phyloP scores from a whole-genome alignment of 2,329 filamentous ascomycete genomes.

The Alternaria panax region DNA sequence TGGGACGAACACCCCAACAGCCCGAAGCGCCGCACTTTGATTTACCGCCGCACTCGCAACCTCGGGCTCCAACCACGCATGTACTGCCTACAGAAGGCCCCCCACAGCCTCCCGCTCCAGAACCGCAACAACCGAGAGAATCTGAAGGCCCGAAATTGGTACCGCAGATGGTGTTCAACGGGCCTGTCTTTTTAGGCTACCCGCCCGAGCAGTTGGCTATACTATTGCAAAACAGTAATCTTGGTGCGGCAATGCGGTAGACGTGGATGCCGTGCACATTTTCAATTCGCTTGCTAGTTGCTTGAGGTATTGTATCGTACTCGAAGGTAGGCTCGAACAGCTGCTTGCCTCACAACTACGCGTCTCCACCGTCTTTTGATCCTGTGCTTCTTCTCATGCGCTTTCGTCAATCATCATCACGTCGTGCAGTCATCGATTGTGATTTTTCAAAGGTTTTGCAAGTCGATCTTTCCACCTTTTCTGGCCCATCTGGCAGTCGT shows the following conservation, averaged over 20 bases:
- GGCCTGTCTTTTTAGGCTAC: constrained; percentile 93
- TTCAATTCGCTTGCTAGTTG: constrained; percentile 19
- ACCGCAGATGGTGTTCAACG: constrained; percentile 85
- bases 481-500: neutral
- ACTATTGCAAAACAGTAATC: constrained; percentile 47
- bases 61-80: constrained; percentile 20
- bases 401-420: constrained; percentile 1
- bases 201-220: constrained; percentile 47
- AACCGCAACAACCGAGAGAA: constrained; percentile 15
- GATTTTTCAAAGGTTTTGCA: neutral
- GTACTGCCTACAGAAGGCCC: constrained; percentile 15
- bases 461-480: neutral
- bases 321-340: constrained; percentile 31
- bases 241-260: constrained; percentile 42
- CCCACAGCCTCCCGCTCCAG: constrained; percentile 13
- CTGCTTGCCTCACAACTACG: constrained; percentile 19
- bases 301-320: constrained; percentile 38
- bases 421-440: neutral
- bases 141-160: constrained; percentile 30
- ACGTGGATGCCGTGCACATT: constrained; percentile 1
- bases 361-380: constrained; percentile 6
- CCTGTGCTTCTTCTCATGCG: neutral
- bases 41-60: constrained; percentile 21
- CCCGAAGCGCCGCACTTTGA: constrained; percentile 8
- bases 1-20: constrained; percentile 25